phyloP scores from a whole-genome alignment of 2,329 filamentous ascomycete genomes.

The Fusarium piperis region DNA sequence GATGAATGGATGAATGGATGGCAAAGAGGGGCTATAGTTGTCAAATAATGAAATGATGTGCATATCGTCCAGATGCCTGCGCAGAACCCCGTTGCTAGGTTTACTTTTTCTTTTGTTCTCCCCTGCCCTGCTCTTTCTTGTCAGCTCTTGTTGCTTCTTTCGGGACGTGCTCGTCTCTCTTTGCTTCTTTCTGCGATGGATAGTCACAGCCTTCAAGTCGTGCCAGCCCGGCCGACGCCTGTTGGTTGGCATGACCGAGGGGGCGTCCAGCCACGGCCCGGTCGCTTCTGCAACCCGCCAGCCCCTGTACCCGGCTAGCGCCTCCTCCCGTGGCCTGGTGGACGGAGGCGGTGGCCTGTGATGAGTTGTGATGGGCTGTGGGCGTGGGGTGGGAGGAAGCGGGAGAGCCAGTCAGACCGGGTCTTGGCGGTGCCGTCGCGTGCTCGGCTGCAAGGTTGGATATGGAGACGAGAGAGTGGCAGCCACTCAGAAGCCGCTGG shows the following conservation, averaged over 20 bases:
- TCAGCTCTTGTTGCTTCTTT: not conserved
- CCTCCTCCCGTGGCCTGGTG: constrained; percentile 13
- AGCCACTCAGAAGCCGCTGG: not conserved
- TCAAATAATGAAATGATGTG: not conserved
- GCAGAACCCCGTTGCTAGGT: constrained; percentile 12
- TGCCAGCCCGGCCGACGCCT: not conserved
- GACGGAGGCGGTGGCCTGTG: constrained; percentile 7
- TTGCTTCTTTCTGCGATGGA: not conserved
- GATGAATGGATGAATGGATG: not conserved
- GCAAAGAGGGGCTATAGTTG: not conserved
- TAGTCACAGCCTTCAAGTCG: not conserved
- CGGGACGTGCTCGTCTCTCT: not conserved
- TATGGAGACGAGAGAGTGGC: not conserved
- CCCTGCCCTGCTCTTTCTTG: not conserved
- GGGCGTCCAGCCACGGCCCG: not conserved
- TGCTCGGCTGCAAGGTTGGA: constrained; percentile 14
- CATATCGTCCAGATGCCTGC: not conserved
- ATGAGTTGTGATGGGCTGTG: constrained; percentile 7
- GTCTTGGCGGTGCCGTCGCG: constrained; percentile 29
- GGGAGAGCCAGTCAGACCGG: constrained; percentile 21
- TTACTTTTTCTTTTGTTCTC: not conserved
- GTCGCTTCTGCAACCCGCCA: not conserved
- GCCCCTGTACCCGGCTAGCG: constrained; percentile 7
- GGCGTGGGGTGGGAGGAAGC: not conserved
- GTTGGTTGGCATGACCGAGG: constrained; percentile 12